phyloP scores from a whole-genome alignment of 2,329 filamentous ascomycete genomes.

The Xylaria sp. region DNA sequence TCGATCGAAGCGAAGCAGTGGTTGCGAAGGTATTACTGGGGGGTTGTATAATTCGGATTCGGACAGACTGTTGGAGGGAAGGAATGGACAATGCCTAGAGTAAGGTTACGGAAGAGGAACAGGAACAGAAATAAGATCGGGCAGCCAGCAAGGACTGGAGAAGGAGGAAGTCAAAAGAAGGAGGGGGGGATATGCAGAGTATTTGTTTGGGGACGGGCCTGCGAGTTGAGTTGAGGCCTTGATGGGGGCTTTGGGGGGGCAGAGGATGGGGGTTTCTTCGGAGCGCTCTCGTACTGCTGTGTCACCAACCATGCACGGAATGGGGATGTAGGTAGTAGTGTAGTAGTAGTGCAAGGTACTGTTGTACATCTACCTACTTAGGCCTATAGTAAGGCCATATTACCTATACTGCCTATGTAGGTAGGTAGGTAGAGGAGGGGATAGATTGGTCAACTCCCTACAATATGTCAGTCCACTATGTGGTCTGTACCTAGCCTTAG shows the following conservation, averaged over 20 bases:
- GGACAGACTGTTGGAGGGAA: conserved; percentile 25
- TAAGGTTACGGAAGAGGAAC: conserved; percentile 41
- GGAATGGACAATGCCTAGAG: conserved; percentile 39
- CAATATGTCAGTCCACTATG: background rate
- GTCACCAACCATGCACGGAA: conserved; percentile 16
- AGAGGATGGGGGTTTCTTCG: conserved; percentile 27
- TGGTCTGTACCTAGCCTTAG: conserved; percentile 12
- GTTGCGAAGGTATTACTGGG: conserved; percentile 20
- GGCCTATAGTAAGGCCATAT: background rate
- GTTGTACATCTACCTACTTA: conserved; percentile 23
- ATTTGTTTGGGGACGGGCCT: conserved; percentile 32
- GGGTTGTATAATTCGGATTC: conserved; percentile 18
- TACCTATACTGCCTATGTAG: background rate
- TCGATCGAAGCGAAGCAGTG: conserved; percentile 13
- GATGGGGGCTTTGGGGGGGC: conserved; percentile 20
- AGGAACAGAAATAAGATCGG: conserved; percentile 30
- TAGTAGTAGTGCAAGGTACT: conserved; percentile 18
- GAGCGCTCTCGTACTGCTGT: conserved; percentile 17
- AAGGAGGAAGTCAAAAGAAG: conserved; percentile 33
- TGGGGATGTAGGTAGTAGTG: background rate
- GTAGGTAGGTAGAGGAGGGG: background rate
- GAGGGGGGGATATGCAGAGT: conserved; percentile 37
- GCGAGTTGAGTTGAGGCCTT: conserved; percentile 26
- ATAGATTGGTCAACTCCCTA: background rate
- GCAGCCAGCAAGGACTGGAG: conserved; percentile 40